A percentile compares a stretch with the other conserved stretches of the same genome.
Evolutionary conservation across 192 early-diverging fungal genomes (phyloP).

Genomic region (Backusella psychrophila): DNA sequence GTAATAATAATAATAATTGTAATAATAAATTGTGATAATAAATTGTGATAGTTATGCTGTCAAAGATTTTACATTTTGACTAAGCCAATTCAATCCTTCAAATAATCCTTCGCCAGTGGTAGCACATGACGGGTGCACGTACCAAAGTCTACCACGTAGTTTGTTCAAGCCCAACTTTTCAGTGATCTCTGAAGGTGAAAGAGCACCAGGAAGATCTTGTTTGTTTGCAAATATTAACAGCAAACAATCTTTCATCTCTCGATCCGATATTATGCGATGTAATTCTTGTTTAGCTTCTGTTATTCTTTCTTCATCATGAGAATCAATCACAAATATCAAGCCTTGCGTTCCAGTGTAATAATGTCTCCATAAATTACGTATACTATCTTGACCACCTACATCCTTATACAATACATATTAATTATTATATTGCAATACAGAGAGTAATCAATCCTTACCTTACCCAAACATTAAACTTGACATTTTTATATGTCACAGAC

Average conservation of each 20-base stretch:
- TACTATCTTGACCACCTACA: conserved; percentile 92
- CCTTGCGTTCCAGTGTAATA: conserved; percentile 86
- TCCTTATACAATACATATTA: conserved; percentile 62
- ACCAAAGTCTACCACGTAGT: conserved; percentile 92
- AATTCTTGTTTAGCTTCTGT: conserved; percentile 83
- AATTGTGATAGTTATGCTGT: not conserved
- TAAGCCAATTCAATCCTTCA: conserved; percentile 86
- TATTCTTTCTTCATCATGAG: conserved; percentile 82
- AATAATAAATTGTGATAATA: not conserved
- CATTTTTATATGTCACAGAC: conserved; percentile 83
- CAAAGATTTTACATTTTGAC: conserved; percentile 58
- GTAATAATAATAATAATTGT: too few relatives aligned
- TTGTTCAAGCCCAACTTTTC: conserved; percentile 84
- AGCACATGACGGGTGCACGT: conserved; percentile 84
- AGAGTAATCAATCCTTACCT: conserved; percentile 18
- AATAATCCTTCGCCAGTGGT: conserved; percentile 81
- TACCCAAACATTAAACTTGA: conserved; percentile 38
- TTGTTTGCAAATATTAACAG: conserved; percentile 72
- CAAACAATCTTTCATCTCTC: conserved; percentile 83
- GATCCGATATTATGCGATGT: conserved; percentile 78
- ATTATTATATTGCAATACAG: not conserved
- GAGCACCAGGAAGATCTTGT: conserved; percentile 42
- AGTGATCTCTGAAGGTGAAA: conserved; percentile 93
- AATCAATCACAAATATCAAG: conserved; percentile 88
- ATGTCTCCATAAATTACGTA: conserved; percentile 84